Base-by-base conservation (phyloP, 441 rosid genomes). In the Codiaeum variegatum region DNA sequence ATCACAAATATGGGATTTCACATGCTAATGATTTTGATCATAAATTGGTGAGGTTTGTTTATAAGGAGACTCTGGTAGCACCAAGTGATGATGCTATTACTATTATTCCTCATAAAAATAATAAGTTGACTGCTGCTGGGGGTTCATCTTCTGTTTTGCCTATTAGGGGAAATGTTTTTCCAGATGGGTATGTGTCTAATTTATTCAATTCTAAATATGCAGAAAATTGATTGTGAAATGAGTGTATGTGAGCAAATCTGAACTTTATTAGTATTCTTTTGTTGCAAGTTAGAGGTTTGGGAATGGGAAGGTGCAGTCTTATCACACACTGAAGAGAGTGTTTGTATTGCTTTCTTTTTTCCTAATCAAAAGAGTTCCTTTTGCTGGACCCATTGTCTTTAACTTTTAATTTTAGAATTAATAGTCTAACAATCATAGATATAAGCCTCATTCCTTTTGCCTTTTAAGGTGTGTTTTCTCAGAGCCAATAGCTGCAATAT, bases 151-250 rank as follows among this genome's bases (percentile, higher is more conserved):
- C 91, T 68, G 29, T 82, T 82, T 86, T 90, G 44, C 98, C 97
- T 24, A 88, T 87, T 15, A 82, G 77, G 59, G 98, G 97, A 64
- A 89, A 85, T 81, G 88, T 94, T 72, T 87, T 72, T 85, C 93
- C 97, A 54, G 91, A 90, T 81, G 98, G 97, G 98, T 91, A 85
- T 69, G 86, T 65, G 24, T 64, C 38, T 26, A 71, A 56, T 51
- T 70, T 31, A 21, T 47, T 56, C 28, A 67, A 68, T 71, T 70
- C 6, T 62, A 42, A 34, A 62, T 49, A 18, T 26, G 34, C 52
- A 2, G 64, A 11, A 11, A 42, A 16, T 62, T 60, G 34, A 32
- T 2, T 0, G 36, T 4, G 11, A 42, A n/a, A n/a, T n/a, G n/a
- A n/a, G 44, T 40, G 44, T 40, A 3, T 9, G 44, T 7, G n/a